Evolutionary conservation across 2,329 filamentous ascomycete species (phyloP).

Genomic region (Chrysosporium keratinophilum): DNA sequence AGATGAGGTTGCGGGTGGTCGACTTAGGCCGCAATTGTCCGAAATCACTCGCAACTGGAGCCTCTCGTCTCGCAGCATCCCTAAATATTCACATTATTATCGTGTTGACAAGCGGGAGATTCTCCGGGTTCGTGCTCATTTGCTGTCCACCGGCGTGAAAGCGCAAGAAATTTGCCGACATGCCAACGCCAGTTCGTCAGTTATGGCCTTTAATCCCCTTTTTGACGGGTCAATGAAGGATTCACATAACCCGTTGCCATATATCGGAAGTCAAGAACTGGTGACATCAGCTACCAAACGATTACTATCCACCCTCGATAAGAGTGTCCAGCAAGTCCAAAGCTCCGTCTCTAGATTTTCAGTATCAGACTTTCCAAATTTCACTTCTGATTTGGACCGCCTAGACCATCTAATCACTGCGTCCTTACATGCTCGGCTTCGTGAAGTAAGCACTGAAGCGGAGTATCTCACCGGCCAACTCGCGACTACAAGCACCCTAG

Average conservation of each 20-base stretch:
- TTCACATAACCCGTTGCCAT: slow-evolving; percentile 27
- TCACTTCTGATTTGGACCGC: slow-evolving; percentile 36
- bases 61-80: slow-evolving; percentile 43
- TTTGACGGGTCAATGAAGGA: slow-evolving; percentile 15
- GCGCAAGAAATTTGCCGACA: slow-evolving; percentile 67
- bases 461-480: slow-evolving; percentile 69
- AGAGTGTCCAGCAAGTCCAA: slow-evolving; percentile 36
- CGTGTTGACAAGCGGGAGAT: slow-evolving; percentile 60
- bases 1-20: neutral
- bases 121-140: slow-evolving; percentile 62
- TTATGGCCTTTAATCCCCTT: slow-evolving; percentile 4
- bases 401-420: slow-evolving; percentile 41
- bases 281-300: slow-evolving; percentile 45
- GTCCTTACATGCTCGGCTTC: slow-evolving; percentile 49
- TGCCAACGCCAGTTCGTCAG: slow-evolving; percentile 39
- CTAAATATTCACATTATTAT: slow-evolving; percentile 27
- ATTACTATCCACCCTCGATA: slow-evolving; percentile 41
- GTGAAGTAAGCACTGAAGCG: slow-evolving; percentile 62
- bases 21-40: neutral
- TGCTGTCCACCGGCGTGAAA: slow-evolving; percentile 80
- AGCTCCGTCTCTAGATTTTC: slow-evolving; percentile 39
- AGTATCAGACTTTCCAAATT: slow-evolving; percentile 33
- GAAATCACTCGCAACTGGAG: slow-evolving; percentile 46
- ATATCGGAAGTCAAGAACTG: slow-evolving; percentile 41
- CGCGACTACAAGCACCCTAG: slow-evolving; percentile 63